These are phyloP conservation scores for Amanita subjunquillea DNA, from an alignment of 768 basidiomycete genomes.

Conservation along the genomic window DNA sequence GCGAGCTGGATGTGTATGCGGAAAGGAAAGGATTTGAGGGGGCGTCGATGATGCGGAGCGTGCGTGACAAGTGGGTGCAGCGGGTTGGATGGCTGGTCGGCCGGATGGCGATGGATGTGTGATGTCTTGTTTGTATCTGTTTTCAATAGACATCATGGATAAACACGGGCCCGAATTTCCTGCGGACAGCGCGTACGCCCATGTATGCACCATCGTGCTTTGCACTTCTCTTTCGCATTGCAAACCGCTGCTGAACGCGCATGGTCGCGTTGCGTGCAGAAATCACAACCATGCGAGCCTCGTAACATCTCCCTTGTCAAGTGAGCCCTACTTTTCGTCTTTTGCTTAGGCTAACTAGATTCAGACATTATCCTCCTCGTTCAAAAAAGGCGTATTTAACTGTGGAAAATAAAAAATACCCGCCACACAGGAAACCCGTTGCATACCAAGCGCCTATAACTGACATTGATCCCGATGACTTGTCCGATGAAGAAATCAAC, in stretches of 20 bases:
- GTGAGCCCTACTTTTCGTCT: neutral
- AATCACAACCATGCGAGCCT: neutral
- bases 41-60: constrained; percentile 24
- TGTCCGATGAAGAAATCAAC: constrained; percentile 16
- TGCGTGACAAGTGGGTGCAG: constrained; percentile 54
- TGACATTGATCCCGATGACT: constrained; percentile 12
- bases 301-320: neutral
- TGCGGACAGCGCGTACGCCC: constrained; percentile 10
- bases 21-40: constrained; percentile 33
- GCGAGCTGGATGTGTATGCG: constrained; percentile 56
- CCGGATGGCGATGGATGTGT: constrained; percentile 28
- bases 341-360: neutral
- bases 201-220: constrained; percentile 42
- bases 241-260: constrained; percentile 41
- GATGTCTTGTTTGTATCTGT: constrained; percentile 6
- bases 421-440: neutral
- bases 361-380: neutral
- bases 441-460: neutral
- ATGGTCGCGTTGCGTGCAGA: constrained; percentile 22
- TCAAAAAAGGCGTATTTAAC: neutral
- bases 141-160: neutral
- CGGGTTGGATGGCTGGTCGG: constrained; percentile 79
- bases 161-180: neutral
- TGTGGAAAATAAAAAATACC: neutral
- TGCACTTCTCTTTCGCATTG: constrained; percentile 25